phyloP scores from a whole-genome alignment of 1,284 basidiomycete species.

The Fomitopsis betulina region DNA sequence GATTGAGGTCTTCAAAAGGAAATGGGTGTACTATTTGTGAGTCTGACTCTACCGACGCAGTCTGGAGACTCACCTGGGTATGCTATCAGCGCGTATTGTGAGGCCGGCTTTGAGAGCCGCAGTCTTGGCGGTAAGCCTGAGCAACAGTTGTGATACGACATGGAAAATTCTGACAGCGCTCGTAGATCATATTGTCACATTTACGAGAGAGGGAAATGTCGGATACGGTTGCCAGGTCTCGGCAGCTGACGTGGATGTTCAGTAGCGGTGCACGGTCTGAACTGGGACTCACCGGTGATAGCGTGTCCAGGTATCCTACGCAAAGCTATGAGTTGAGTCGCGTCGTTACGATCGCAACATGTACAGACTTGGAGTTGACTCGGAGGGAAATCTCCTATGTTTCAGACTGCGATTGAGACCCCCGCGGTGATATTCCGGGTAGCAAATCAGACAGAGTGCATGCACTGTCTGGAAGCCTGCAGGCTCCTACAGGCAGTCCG shows the following conservation, averaged over 20 bases:
- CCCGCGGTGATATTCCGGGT: no score
- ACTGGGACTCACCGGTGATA: no score
- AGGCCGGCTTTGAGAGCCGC: constrained; percentile 69
- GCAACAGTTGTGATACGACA: not conserved
- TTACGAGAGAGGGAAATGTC: constrained; percentile 53
- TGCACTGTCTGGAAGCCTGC: no score
- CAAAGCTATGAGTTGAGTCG: no score
- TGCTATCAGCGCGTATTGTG: constrained; percentile 61
- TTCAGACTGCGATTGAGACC: no score
- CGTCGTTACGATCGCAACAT: no score
- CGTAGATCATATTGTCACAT: constrained; percentile 54
- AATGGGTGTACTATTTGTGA: constrained; percentile 70
- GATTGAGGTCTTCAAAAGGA: constrained; percentile 73
- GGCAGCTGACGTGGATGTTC: not conserved
- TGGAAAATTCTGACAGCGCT: constrained; percentile 4
- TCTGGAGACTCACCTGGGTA: not conserved
- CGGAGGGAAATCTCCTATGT: no score
- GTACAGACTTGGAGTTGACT: no score
- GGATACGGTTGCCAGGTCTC: constrained; percentile 45
- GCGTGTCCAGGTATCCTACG: no score
- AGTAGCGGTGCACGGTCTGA: not conserved
- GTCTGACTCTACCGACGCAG: not conserved
- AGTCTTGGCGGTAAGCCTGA: constrained; percentile 54
- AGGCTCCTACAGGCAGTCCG: not conserved
- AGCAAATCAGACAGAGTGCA: no score